These are phyloP conservation scores for Scorias spongiosa DNA, from an alignment of 2,329 filamentous ascomycete genomes.

Conservation along the genomic window DNA sequence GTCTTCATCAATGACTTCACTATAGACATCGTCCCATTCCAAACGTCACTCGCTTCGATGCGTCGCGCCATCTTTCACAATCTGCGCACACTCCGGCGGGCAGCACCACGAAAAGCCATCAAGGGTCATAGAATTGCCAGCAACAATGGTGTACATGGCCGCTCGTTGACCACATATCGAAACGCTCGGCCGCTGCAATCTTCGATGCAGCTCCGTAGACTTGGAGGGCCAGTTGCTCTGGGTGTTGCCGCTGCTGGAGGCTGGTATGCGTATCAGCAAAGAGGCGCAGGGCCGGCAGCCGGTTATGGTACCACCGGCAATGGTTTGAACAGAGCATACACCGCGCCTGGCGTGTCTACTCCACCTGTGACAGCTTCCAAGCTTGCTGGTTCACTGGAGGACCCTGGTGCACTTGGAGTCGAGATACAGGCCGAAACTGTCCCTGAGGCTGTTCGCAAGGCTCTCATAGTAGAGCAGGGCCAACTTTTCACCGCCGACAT, in stretches of 20 bases:
- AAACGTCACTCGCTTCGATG: constrained; percentile 37
- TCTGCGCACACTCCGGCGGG: constrained; percentile 53
- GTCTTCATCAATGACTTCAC: not conserved
- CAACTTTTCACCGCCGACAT: constrained; percentile 80
- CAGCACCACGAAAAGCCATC: constrained; percentile 40
- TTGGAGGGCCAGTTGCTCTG: constrained; percentile 52
- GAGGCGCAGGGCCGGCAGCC: constrained; percentile 2
- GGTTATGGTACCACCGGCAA: constrained; percentile 1
- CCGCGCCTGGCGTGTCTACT: constrained; percentile 5
- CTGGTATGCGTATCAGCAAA: constrained; percentile 51
- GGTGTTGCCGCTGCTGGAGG: constrained; percentile 55
- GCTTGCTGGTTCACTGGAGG: not conserved
- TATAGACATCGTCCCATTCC: not conserved
- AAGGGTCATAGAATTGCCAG: constrained; percentile 30
- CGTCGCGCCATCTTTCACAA: constrained; percentile 56
- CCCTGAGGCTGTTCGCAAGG: constrained; percentile 43
- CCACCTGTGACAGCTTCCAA: constrained; percentile 10
- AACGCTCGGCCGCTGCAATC: constrained; percentile 38
- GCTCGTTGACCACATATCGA: constrained; percentile 27
- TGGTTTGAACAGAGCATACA: constrained; percentile 20
- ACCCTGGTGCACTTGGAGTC: constrained; percentile 6
- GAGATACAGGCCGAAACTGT: constrained; percentile 19
- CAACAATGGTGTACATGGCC: constrained; percentile 31
- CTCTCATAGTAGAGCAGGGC: constrained; percentile 78
- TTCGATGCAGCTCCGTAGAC: constrained; percentile 60